Base-by-base conservation (phyloP, 106 monocot species). In the Amphibolis antarctica region DNA sequence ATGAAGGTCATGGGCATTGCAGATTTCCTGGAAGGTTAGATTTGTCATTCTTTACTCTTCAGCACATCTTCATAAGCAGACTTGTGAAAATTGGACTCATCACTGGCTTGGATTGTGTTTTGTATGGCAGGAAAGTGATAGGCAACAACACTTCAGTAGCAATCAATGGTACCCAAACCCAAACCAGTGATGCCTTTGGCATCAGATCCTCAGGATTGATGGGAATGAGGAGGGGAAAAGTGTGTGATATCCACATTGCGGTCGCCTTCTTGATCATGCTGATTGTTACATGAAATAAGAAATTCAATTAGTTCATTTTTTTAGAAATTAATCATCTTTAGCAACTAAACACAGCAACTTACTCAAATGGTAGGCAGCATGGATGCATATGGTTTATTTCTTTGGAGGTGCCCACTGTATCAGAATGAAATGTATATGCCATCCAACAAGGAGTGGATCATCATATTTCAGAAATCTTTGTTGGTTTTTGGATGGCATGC, bases 21-120 rank as follows among this genome's bases (percentile, higher is more conserved):
- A 74, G 81, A 45, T 91, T 83, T 79, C 78, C 90, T 17, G 90
- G 90, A 79, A 91, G 86, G 89, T 90, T 69, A 77, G 66, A 27
- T 44, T 5, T 11, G 24, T 12, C 13, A 36, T 9, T 18, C 3
- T 1, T 28, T 10, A 19, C 3, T 11, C 17, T 23, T 42, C 19
- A 19, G 22, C 24, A 4, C 36, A 44, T n/a, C 58, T 62, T 23
- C 17, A 19, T 9, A 22, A 23, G 44, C 44, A 21, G 44, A 62
- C 22, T 23, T 3, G 11, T 19, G 0, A 25, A 24, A 23, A 7
- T 13, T 21, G 6, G 9, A 24, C 25, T 28, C 27, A 23, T 56
- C 20, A n/a, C 25, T 59, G 43, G 22, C 15, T 13, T 47, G 46
- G 5, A 4, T 46, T 20, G 21, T 44, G 4, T 42, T 44, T n/a